Evolutionary conservation across 169 alveolate genomes (phyloP), one percentile per base, ranked within the genome.

Genomic region (Babesia gibsoni): DNA sequence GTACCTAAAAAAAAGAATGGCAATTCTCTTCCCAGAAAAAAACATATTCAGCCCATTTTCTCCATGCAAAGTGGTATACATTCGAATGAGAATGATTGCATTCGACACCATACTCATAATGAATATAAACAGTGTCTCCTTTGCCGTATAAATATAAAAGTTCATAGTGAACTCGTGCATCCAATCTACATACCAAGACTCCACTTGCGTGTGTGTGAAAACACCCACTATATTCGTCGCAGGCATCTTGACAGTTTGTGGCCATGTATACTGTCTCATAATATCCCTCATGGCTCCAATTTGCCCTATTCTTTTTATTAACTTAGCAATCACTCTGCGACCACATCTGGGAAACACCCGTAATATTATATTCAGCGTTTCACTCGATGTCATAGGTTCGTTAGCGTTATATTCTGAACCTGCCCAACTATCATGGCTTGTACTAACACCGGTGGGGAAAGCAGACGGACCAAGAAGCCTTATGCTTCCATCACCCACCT

Each of bases 121-220:
- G 30, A 57, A 53, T 7, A 78, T 69, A 1, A 56, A 4, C 39
- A 67, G 16, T 22, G 66, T 68, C 41, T 78, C 77, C 53, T 20
- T 35, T 29, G 52, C 18, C 27, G 87, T 67, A 3, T 18, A 23
- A 35, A 22, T 33, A 52, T 78, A 78, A 35, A 78, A 68, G 4
- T 57, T 32, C 41, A n/a, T 5, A 56, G 67, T 78, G 58, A 78
- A 78, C 9, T 53, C 68, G 53, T 78, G 82, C 87, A 78, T 78
- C 87, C 87, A 78, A 3, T 78, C 73, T 30, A 78, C 78, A 35
- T 78, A 78, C 74, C 73, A 39, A 2, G 35, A 5, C 46, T 78
- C 87, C 39, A 64, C 22, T 10, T 35, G 57, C 18, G 64, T 50
- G 52, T 54, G 57, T 18, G 63, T 48, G 48, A 78, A 78, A 48